Base-by-base conservation (phyloP, 495 filamentous ascomycete species). In the Stereocaulon alpinum region DNA sequence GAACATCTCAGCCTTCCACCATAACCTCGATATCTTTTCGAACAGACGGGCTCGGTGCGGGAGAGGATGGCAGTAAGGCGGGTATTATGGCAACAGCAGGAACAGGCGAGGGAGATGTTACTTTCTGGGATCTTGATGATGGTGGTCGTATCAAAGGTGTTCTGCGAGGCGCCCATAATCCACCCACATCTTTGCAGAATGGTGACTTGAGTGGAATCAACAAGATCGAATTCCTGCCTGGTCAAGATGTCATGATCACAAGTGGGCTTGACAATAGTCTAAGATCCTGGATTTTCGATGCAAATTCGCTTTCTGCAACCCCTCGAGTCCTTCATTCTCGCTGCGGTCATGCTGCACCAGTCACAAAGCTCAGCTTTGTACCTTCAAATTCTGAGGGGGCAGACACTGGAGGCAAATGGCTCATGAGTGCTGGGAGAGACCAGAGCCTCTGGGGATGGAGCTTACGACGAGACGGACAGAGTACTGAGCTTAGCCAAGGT, bases 401-500 rank as follows among this genome's bases (percentile, higher is more conserved):
- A n/a, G 91, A 95, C 65, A 83, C 81, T 52, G 81, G 79, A 40
- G 90, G 90, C 2, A 97, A 99, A 72, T 99, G 95, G 91, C 75
- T 99, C 29, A 77, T 99, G 49, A 95, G 89, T 66, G 88, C 86
- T 55, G 89, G 88, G 52, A 78, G 82, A 66, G 93, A 97, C 69
- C 78, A 88, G 60, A 94, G 88, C 72, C 75, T 97, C 14, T 96
- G 94, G 91, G 91, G 86, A 17, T 92, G 93, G 80, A 96, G 91
- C 77, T 71, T 97, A 62, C 86, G 94, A 40, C 86, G 89, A 60
- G 93, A 99, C 69, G 91, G 91, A 40, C 94, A 97, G 70, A 94
- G 88, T 64, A 83, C 88, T 6, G 93, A 97, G 69, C 72, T 99
- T 11, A 96, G 91, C 34, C 94, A 99, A 70, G 91, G 92, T 22